A percentile compares a stretch with the other conserved stretches of the same genome.
These are phyloP conservation scores for Penicillium diatomitis DNA, from an alignment of 495 filamentous ascomycete genomes.

Conservation along the genomic window DNA sequence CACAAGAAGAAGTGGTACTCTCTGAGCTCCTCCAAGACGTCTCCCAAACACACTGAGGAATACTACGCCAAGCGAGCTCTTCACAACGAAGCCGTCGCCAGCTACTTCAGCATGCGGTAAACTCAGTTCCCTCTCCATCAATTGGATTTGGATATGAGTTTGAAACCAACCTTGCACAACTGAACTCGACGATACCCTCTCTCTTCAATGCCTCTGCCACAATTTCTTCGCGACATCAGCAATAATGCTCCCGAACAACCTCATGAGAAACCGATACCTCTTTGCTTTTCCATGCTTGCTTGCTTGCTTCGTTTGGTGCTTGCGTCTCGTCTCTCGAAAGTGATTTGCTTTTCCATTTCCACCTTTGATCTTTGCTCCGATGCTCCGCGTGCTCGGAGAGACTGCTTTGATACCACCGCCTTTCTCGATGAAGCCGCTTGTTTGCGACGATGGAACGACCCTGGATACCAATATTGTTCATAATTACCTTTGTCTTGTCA, in stretches of 20 bases:
- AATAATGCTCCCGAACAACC: no score
- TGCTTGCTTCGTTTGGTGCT: neutral
- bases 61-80: conserved; percentile 10
- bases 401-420: conserved; percentile 4
- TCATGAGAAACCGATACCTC: no score
- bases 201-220: no score
- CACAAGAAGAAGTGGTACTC: conserved; percentile 24
- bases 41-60: conserved; percentile 4
- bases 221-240: no score
- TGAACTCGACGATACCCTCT: no score
- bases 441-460: conserved; percentile 12
- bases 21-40: conserved; percentile 6
- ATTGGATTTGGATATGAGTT: neutral
- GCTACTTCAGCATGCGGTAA: conserved; percentile 22
- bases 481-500: neutral
- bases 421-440: conserved; percentile 3
- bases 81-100: conserved; percentile 25
- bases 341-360: neutral
- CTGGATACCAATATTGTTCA: conserved; percentile 1
- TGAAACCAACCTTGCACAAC: no score
- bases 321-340: neutral
- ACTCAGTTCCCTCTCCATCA: no score
- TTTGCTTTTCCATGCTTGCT: no score
- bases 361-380: neutral
- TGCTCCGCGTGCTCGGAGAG: neutral